Conservation (phyloP, 192 early-diverging fungal genomes). For the Chytriomyces sp. region DNA sequence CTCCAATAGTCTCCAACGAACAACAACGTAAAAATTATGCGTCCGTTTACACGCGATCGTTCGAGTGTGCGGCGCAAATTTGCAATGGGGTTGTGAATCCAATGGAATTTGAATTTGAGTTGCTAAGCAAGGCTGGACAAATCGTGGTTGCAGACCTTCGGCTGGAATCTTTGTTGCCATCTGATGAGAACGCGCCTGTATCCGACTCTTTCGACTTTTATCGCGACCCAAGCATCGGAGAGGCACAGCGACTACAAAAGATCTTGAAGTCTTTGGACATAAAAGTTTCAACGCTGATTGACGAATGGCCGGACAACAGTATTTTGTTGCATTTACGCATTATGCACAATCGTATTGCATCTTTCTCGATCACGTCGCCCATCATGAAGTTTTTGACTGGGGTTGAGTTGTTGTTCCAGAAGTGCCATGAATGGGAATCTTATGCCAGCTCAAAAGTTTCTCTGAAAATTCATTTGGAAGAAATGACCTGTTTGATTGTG, state of each 20-base stretch:
- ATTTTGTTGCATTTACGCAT: constrained; percentile 72
- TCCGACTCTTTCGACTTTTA: constrained; percentile 76
- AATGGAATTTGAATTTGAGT: constrained; percentile 10
- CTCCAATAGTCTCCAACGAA: constrained; percentile 32
- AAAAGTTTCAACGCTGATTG: constrained; percentile 63
- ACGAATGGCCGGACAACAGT: constrained; percentile 90
- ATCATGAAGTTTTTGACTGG: constrained; percentile 89
- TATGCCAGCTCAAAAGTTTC: constrained; percentile 83
- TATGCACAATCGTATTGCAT: constrained; percentile 48
- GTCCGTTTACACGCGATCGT: constrained; percentile 19
- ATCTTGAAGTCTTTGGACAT: constrained; percentile 63
- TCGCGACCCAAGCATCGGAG: constrained; percentile 72
- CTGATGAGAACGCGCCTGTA: constrained; percentile 8
- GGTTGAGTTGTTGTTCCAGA: constrained; percentile 82
- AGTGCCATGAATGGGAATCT: constrained; percentile 92
- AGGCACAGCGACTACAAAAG: constrained; percentile 67
- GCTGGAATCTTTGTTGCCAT: constrained; percentile 3
- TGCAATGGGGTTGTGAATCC: constrained; percentile 25
- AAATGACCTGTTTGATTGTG: constrained; percentile 74
- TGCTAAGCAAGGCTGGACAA: constrained; percentile 10
- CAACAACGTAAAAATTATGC: constrained; percentile 4
- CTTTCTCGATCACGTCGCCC: constrained; percentile 77
- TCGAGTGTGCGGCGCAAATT: constrained; percentile 12
- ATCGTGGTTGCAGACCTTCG: constrained; percentile 20
- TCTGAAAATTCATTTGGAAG: constrained; percentile 67